Evolutionary conservation across 1,284 basidiomycete genomes (phyloP).

Genomic region (Ustilago shanxiensis): DNA sequence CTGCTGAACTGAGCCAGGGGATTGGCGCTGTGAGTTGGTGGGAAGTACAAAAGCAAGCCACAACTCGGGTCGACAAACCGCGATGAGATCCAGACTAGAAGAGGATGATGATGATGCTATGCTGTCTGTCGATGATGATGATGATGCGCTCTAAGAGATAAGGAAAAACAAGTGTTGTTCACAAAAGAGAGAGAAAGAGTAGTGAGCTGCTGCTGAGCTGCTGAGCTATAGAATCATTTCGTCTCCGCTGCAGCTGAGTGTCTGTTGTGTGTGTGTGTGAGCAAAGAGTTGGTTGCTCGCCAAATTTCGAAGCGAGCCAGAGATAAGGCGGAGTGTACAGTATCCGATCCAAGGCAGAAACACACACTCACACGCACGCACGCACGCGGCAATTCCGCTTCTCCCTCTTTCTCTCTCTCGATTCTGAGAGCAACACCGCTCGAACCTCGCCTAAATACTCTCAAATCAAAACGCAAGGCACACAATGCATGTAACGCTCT

Average conservation of each 20-base stretch:
- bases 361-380: too few species aligned
- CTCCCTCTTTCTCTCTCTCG: too few species aligned
- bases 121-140: background rate
- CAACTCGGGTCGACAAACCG: background rate
- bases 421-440: too few species aligned
- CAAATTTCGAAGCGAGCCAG: conserved; percentile 4
- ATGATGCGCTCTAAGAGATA: conserved; percentile 1
- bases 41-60: background rate
- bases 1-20: background rate
- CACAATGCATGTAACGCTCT: too few species aligned
- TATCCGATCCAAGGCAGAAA: too few species aligned
- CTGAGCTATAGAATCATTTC: background rate
- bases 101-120: too few species aligned
- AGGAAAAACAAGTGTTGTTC: background rate
- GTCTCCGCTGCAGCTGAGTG: background rate
- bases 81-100: background rate
- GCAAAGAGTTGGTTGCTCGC: background rate
- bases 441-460: too few species aligned
- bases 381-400: too few species aligned
- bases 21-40: too few species aligned
- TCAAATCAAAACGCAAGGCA: too few species aligned
- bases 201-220: background rate
- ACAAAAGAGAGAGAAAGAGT: too few species aligned
- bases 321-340: conserved; percentile 29
- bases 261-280: conserved; percentile 9